Base-by-base conservation (phyloP, 129 eudicot species). In the Helichrysum umbraculigerum region DNA sequence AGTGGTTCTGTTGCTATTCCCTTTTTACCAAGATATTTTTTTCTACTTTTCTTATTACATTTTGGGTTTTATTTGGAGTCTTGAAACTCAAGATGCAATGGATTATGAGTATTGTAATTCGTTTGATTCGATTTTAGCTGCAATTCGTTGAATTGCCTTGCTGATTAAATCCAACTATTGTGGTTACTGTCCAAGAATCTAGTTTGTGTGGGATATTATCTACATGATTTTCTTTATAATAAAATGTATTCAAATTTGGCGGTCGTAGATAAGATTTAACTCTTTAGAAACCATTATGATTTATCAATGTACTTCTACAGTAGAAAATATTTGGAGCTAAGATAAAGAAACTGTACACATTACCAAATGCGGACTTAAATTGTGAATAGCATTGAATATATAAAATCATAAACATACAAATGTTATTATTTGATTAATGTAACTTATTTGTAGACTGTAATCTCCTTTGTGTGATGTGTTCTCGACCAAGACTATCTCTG, bases 121-220 rank as follows among this genome's bases (percentile, higher is more conserved):
- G 5, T 11, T 11, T 44, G 16, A 44, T 21, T 60, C 30, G 9
- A 3, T 3, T 17, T 33, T 25, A 21, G 15, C 47, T 33, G 76
- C 54, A 14, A 14, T 28, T 2, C 70, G 22, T 74, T 74, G 15
- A 28, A 5, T 42, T 39, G 60, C 41, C n/a, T 72, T 60, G 59
- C 51, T 75, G 70, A 60, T 64, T 37, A 63, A n/a, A 8, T 28
- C 63, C 30, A 68, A 28, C 11, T 28, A 10, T 0, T 44, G 71
- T 61, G 60, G 78, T 60, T 73, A 22, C 41, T 73, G 58, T 59
- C 69, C 17, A 39, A 60, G 28, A 15, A 37, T 37, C 67, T 44
- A 42, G 25, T 73, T 73, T 22, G 19, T 41, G 3, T 59, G 25
- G 59, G 22, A 73, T 58, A 35, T 34, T 73, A 37, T 21, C 5